These are phyloP conservation scores for Lipomyces kockii DNA, from an alignment of 805 yeast genomes.

Conservation along the genomic window DNA sequence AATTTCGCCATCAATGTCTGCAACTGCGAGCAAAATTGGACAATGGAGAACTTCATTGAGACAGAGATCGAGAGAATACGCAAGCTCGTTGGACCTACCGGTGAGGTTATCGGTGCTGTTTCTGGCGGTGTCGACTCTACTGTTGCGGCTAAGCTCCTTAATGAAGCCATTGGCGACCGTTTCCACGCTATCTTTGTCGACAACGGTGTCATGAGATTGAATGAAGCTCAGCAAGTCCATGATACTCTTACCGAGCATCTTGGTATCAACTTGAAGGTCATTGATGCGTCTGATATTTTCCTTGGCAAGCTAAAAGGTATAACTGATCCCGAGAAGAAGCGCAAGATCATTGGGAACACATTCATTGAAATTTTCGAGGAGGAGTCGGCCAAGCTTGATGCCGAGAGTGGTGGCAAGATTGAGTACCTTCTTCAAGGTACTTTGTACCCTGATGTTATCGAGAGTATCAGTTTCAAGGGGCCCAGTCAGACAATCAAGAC, in stretches of 20 bases:
- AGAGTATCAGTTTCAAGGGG: slow-evolving; percentile 98
- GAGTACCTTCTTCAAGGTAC: slow-evolving; percentile 97
- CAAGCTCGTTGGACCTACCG: slow-evolving; percentile 91
- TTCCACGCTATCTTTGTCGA: slow-evolving; percentile 98
- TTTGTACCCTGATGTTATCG: slow-evolving; percentile 96
- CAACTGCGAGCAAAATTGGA: slow-evolving; percentile 88
- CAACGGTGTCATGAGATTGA: slow-evolving; percentile 94
- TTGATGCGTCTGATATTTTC: slow-evolving; percentile 92
- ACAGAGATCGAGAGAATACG: slow-evolving; percentile 94
- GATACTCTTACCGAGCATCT: slow-evolving; percentile 88
- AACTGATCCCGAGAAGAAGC: slow-evolving; percentile 98
- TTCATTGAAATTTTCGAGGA: slow-evolving; percentile 96
- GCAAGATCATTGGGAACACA: slow-evolving; percentile 98
- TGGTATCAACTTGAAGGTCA: slow-evolving; percentile 91
- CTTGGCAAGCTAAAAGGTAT: slow-evolving; percentile 85
- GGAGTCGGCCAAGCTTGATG: slow-evolving; percentile 89
- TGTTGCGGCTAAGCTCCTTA: slow-evolving; percentile 97
- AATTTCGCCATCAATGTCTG: slow-evolving; percentile 95
- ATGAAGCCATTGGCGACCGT: slow-evolving; percentile 97
- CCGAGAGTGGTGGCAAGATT: slow-evolving; percentile 85
- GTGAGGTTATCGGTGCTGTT: slow-evolving; percentile 99
- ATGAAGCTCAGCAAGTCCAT: slow-evolving; percentile 89
- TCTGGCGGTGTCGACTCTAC: slow-evolving; percentile 99
- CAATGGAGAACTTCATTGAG: slow-evolving; percentile 96
- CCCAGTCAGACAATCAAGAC: slow-evolving; percentile 99